Conservation (phyloP, 257 asterid genomes). For the Solanum piurae region DNA sequence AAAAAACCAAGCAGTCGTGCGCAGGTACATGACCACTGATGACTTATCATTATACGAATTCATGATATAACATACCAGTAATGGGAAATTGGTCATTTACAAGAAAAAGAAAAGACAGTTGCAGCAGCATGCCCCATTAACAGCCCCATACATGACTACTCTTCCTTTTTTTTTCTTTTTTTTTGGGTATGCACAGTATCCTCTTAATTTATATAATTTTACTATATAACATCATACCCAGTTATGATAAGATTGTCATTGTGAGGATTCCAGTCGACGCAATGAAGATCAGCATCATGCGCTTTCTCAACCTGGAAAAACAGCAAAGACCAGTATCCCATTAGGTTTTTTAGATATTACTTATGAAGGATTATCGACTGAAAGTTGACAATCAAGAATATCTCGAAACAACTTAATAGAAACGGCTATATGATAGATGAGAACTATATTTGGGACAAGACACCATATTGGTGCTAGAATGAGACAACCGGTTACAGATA, state of each 20-base stretch:
- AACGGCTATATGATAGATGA: background rate
- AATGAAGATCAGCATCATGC: constrained; percentile 91
- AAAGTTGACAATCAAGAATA: background rate
- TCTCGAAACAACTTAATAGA: background rate
- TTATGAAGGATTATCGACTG: background rate
- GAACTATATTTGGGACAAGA: background rate
- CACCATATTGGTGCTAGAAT: background rate
- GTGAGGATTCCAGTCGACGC: constrained; percentile 96
- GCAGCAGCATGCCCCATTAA: background rate
- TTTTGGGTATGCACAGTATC: background rate
- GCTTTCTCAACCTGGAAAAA: constrained; percentile 84
- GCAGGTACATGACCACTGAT: background rate
- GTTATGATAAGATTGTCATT: constrained; percentile 82
- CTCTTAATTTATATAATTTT: background rate
- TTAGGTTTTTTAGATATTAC: background rate
- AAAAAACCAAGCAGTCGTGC: background rate
- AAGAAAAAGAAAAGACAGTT: background rate
- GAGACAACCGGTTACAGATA: background rate
- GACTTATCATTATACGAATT: background rate
- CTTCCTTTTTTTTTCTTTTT: background rate
- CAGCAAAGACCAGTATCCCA: background rate
- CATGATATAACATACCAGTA: background rate
- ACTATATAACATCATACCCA: constrained; percentile 38
- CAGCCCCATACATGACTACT: background rate
- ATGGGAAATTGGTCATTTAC: background rate